Percentiles rank a stretch among this genome's conserved stretches.
These are phyloP conservation scores for Tetrapisispora fleetii DNA, from an alignment of 805 yeast genomes.

Conservation along the genomic window DNA sequence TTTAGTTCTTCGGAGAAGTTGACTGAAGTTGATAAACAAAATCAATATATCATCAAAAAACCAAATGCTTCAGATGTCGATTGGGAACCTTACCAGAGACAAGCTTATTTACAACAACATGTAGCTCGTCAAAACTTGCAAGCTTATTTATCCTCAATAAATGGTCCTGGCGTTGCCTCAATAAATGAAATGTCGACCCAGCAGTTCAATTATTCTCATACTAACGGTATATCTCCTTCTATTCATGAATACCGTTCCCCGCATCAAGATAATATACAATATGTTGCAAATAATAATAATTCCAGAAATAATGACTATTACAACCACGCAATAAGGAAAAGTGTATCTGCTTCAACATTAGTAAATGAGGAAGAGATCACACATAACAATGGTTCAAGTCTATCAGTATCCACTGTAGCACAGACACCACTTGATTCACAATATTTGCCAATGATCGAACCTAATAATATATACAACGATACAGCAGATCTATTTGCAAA, in stretches of 20 bases:
- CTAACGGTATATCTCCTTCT: neutral
- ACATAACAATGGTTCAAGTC: neutral
- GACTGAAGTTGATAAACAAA: neutral
- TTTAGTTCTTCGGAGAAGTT: neutral
- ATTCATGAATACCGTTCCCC: neutral
- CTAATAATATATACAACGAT: neutral
- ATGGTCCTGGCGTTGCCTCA: neutral
- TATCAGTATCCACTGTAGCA: neutral
- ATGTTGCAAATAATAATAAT: neutral
- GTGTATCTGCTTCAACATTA: neutral
- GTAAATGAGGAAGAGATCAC: neutral
- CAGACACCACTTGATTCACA: neutral
- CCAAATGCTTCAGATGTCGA: conserved; percentile 25
- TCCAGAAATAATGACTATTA: neutral
- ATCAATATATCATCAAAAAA: conserved; percentile 25
- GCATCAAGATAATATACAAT: neutral
- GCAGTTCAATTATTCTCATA: neutral
- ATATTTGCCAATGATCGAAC: conserved; percentile 1
- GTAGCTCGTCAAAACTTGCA: conserved; percentile 28
- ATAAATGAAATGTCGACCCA: neutral
- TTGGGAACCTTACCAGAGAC: conserved; percentile 27
- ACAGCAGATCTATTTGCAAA: neutral
- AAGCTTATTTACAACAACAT: conserved; percentile 27
- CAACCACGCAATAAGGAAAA: neutral
- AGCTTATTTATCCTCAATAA: conserved; percentile 24